phyloP scores from a whole-genome alignment of 2,329 filamentous ascomycete species.

The Fusarium irregulare region DNA sequence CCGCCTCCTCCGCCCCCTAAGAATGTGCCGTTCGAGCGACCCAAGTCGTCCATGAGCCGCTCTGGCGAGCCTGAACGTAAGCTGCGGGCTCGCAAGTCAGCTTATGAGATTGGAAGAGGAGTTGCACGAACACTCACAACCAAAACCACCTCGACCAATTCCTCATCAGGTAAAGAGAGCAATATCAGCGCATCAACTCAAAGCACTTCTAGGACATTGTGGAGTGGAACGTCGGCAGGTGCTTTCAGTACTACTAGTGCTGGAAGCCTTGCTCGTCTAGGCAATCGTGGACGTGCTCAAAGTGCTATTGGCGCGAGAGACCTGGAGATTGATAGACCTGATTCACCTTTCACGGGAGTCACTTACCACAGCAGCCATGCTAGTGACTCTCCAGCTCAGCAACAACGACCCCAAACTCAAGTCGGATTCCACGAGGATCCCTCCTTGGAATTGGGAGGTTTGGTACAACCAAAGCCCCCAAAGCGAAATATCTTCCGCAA shows the following conservation, averaged over 20 bases:
- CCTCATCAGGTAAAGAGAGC: slow-evolving; percentile 78
- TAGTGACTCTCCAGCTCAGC: slow-evolving; percentile 62
- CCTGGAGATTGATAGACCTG: slow-evolving; percentile 65
- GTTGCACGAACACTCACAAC: slow-evolving; percentile 86
- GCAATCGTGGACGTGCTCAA: slow-evolving; percentile 69
- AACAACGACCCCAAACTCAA: slow-evolving; percentile 73
- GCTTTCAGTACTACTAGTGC: slow-evolving; percentile 95
- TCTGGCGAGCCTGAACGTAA: slow-evolving; percentile 56
- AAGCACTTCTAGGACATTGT: slow-evolving; percentile 84
- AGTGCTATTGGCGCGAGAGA: slow-evolving; percentile 74
- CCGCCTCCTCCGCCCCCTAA: slow-evolving; percentile 72
- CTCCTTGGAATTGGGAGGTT: slow-evolving; percentile 78
- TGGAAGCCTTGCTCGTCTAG: slow-evolving; percentile 87
- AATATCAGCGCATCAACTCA: slow-evolving; percentile 80
- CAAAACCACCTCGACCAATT: slow-evolving; percentile 85
- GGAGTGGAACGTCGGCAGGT: slow-evolving; percentile 92
- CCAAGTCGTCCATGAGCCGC: slow-evolving; percentile 68
- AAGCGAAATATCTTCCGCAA: slow-evolving; percentile 95
- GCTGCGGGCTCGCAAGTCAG: slow-evolving; percentile 75
- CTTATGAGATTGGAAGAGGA: slow-evolving; percentile 78
- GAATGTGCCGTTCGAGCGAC: slow-evolving; percentile 61
- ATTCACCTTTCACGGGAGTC: slow-evolving; percentile 78
- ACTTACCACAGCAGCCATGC: slow-evolving; percentile 92
- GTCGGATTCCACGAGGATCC: slow-evolving; percentile 74
- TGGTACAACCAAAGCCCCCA: slow-evolving; percentile 79